Conservation (phyloP, 352 stramenopile genomes). For the Halophytophthora polymorphica region DNA sequence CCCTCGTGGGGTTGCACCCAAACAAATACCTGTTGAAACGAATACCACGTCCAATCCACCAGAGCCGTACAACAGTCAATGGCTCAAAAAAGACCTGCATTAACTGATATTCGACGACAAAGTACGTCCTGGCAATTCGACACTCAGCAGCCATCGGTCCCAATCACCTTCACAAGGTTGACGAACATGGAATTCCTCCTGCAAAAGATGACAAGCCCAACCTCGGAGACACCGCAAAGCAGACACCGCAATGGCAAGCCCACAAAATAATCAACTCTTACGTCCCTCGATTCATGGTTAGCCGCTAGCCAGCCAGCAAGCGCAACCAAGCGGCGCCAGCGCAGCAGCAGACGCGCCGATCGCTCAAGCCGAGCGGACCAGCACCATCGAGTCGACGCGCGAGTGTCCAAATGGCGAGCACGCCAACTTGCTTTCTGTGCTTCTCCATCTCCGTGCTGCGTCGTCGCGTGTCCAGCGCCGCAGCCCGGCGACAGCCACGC, state of each 20-base stretch:
- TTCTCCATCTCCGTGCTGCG: slow-evolving; percentile 24
- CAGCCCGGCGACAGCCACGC: background rate
- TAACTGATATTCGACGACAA: too few relatives aligned
- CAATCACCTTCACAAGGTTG: too few relatives aligned
- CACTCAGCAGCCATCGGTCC: too few relatives aligned
- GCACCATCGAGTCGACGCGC: slow-evolving; percentile 21
- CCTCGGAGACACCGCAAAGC: slow-evolving; percentile 4
- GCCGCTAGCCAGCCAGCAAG: slow-evolving; percentile 26
- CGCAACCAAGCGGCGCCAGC: slow-evolving; percentile 27
- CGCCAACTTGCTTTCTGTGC: slow-evolving; percentile 30
- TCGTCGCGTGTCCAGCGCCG: slow-evolving; percentile 30
- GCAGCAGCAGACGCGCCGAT: slow-evolving; percentile 9
- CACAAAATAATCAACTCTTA: slow-evolving; percentile 74
- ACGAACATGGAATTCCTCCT: too few relatives aligned
- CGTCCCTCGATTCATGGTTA: slow-evolving; percentile 54
- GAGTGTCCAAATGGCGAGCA: slow-evolving; percentile 17
- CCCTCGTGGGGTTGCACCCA: too few relatives aligned
- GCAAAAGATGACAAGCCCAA: too few relatives aligned
- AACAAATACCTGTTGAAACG: too few relatives aligned
- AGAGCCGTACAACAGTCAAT: too few relatives aligned
- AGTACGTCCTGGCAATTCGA: too few relatives aligned
- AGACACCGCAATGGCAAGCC: slow-evolving; percentile 29
- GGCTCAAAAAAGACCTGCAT: too few relatives aligned
- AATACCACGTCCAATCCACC: too few relatives aligned
- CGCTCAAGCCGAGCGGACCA: background rate